A percentile compares a stretch with the other conserved stretches of the same genome.
These are phyloP conservation scores for Solanum hybrid DNA, from an alignment of 305 asterid genomes.

Conservation along the genomic window DNA sequence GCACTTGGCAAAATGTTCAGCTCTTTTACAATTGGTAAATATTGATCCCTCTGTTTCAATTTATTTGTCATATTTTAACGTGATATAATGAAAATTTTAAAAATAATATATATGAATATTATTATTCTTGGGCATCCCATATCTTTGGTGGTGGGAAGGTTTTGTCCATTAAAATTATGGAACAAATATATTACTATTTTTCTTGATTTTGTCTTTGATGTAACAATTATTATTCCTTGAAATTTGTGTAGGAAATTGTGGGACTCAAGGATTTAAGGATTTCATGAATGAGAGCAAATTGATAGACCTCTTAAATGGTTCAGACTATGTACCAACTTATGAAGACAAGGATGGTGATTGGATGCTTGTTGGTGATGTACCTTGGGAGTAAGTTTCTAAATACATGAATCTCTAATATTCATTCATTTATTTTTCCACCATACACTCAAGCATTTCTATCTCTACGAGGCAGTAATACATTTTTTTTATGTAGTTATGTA, in stretches of 20 bases:
- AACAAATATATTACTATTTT: not conserved
- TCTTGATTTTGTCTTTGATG: not conserved
- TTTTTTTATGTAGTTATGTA: not conserved
- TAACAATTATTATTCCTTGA: not conserved
- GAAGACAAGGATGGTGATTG: slow-evolving; percentile 14
- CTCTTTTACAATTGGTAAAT: slow-evolving; percentile 13
- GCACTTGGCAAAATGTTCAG: slow-evolving; percentile 17
- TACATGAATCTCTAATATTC: not conserved
- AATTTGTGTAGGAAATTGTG: slow-evolving; percentile 10
- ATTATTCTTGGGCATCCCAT: not conserved
- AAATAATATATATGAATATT: too few relatives aligned
- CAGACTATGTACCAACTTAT: slow-evolving; percentile 15
- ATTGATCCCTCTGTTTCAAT: accelerated
- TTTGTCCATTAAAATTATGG: not conserved
- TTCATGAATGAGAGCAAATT: slow-evolving; percentile 16
- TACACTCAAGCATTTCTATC: too few relatives aligned
- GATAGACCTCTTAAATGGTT: slow-evolving; percentile 11
- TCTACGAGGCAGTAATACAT: not conserved
- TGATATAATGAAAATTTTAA: too few relatives aligned
- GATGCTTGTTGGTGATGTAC: slow-evolving; percentile 20
- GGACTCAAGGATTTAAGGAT: slow-evolving; percentile 14
- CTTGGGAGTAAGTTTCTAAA: slow-evolving; percentile 13
- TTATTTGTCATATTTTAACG: not conserved
- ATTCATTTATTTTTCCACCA: not conserved
- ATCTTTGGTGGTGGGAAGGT: not conserved